Percentiles rank a stretch among this genome's conserved stretches.
These are phyloP conservation scores for Babesia gibsoni DNA, from an alignment of 169 alveolate genomes.

Conservation along the genomic window DNA sequence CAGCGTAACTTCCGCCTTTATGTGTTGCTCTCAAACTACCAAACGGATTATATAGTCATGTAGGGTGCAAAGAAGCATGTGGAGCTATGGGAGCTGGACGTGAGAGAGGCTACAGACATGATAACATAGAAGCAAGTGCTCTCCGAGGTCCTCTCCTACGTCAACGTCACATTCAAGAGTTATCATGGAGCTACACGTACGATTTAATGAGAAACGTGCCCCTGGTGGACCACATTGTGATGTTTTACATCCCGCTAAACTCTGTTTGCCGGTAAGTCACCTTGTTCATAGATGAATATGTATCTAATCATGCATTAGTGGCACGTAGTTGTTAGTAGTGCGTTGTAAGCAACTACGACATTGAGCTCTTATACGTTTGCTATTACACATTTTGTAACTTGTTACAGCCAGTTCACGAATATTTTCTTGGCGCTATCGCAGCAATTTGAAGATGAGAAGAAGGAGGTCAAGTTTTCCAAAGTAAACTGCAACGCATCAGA, in stretches of 20 bases:
- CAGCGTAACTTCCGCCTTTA: too few relatives aligned
- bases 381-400: too few relatives aligned
- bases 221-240: constrained; percentile 29
- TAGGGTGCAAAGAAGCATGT: background rate
- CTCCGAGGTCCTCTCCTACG: background rate
- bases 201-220: constrained; percentile 6
- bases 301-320: too few relatives aligned
- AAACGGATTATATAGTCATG: too few relatives aligned
- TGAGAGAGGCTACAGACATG: background rate
- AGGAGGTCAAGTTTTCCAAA: constrained; percentile 19
- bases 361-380: too few relatives aligned
- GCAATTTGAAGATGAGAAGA: constrained; percentile 24
- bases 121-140: background rate
- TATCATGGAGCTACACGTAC: constrained; percentile 15
- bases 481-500: constrained; percentile 40
- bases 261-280: constrained; percentile 26
- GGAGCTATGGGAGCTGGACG: background rate
- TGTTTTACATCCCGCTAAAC: constrained; percentile 29
- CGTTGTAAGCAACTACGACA: too few relatives aligned
- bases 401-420: constrained; percentile 34
- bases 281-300: too few relatives aligned
- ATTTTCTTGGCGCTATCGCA: constrained; percentile 21
- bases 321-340: too few relatives aligned
- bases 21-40: too few relatives aligned
- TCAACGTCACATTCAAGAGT: background rate